Conservation (phyloP, 169 alveolate genomes). For the Theileria orientalis region DNA sequence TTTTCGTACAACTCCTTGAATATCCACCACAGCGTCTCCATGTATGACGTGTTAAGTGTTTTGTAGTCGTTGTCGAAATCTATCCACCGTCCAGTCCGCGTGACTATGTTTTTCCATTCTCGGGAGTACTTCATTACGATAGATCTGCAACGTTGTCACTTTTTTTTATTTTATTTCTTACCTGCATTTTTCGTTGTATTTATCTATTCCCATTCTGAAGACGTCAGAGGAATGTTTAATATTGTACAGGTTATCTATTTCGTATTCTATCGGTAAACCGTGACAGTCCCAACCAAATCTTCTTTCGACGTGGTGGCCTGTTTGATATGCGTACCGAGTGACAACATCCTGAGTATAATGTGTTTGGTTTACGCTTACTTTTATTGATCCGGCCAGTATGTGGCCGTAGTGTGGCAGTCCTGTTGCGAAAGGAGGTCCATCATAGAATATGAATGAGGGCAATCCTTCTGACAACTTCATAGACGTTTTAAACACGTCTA, state of each 20-base stretch:
- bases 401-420: slow-evolving; percentile 99
- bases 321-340: slow-evolving; percentile 96
- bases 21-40: slow-evolving; percentile 97
- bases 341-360: slow-evolving; percentile 90
- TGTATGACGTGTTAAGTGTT: slow-evolving; percentile 95
- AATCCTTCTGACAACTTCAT: slow-evolving; percentile 75
- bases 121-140: slow-evolving; percentile 94
- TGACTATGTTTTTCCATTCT: slow-evolving; percentile 90
- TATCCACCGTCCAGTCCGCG: slow-evolving; percentile 97
- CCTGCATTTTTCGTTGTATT: slow-evolving; percentile 76
- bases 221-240: slow-evolving; percentile 89
- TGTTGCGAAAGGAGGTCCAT: slow-evolving; percentile 99
- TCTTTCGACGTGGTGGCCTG: slow-evolving; percentile 94
- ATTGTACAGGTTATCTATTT: slow-evolving; percentile 91
- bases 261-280: slow-evolving; percentile 98
- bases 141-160: slow-evolving; percentile 83
- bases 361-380: slow-evolving; percentile 66
- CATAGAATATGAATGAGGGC: slow-evolving; percentile 94
- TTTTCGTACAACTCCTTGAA: slow-evolving; percentile 88
- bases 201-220: slow-evolving; percentile 85
- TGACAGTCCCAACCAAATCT: slow-evolving; percentile 99
- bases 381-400: slow-evolving; percentile 98
- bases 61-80: slow-evolving; percentile 98
- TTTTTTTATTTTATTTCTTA: slow-evolving; percentile 24
- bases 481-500: slow-evolving; percentile 79